Conservation (phyloP, 176 grass and related monocot genomes). For the Zoysia japonica region DNA sequence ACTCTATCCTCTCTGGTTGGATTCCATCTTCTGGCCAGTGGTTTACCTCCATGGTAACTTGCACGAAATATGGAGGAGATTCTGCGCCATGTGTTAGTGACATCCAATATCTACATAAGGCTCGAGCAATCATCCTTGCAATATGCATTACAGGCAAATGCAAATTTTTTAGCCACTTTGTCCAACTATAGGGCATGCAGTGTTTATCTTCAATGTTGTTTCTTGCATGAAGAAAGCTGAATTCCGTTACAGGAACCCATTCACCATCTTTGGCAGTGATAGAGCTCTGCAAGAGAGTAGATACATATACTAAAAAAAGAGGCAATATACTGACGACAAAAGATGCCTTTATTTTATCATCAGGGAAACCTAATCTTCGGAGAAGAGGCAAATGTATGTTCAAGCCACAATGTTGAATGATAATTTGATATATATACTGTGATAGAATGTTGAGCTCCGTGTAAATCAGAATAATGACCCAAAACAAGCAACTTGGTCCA, state of each 20-base stretch:
- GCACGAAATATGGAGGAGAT: slow-evolving; percentile 96
- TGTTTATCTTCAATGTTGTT: slow-evolving; percentile 61
- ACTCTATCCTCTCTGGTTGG: slow-evolving; percentile 94
- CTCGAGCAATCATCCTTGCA: slow-evolving; percentile 58
- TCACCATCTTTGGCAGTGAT: slow-evolving; percentile 98
- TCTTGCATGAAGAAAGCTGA: slow-evolving; percentile 69
- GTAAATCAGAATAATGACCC: slow-evolving; percentile 95
- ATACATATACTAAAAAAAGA: slow-evolving; percentile 95
- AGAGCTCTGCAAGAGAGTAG: slow-evolving; percentile 89
- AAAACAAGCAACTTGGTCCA: slow-evolving; percentile 88
- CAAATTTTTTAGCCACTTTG: slow-evolving; percentile 51
- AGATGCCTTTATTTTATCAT: slow-evolving; percentile 84
- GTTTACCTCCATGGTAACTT: slow-evolving; percentile 88
- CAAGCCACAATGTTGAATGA: slow-evolving; percentile 95
- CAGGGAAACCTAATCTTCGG: slow-evolving; percentile 88
- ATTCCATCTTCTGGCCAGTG: slow-evolving; percentile 98
- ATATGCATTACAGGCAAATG: slow-evolving; percentile 63
- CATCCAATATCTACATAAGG: slow-evolving; percentile 87
- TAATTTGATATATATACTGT: slow-evolving; percentile 97
- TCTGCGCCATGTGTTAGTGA: slow-evolving; percentile 92
- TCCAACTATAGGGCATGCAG: slow-evolving; percentile 46
- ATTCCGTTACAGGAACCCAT: slow-evolving; percentile 90
- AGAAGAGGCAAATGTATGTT: slow-evolving; percentile 71
- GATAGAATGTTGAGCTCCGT: slow-evolving; percentile 90
- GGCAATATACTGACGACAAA: slow-evolving; percentile 91